Evolutionary conservation across 2,329 filamentous ascomycete species (phyloP), one percentile per base, ranked within the genome.

Genomic region (Curvularia verruculosa): DNA sequence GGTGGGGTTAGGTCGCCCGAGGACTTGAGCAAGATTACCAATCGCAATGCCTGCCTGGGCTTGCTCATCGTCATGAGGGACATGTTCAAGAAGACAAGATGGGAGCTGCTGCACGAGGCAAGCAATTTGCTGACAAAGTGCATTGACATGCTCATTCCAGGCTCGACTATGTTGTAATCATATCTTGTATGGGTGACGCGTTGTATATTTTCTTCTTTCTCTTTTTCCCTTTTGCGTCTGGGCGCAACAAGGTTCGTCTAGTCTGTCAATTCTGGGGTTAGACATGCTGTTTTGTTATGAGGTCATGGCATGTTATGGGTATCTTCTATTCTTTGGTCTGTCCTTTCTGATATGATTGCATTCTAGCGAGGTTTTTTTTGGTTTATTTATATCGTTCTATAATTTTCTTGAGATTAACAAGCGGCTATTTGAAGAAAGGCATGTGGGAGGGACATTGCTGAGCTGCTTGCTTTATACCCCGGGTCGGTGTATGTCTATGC

Each of bases 31-130:
- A 79, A 81, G 24, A 85, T 91, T 75, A 84, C 82, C 37, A 90
- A 92, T 23, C 85, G 96, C 61, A 98, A 97, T 73, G 85, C 86
- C 18, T 96, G 92, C 74, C 85, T 92, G 46, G 90, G 92, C 0
- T 76, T 98, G 72, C 78, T 98, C 63, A 84, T 95, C 77, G 84
- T 96, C 31, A 83, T 99, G 58, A 87, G 89, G 60, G 89, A 92
- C 54, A 89, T 89, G 39, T 97, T 98, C 73, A 82, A 84, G 63
- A 88, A 88, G 68, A 92, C 92, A 29, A 84, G 92, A 47, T 98
- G 94, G 94, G 93, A 98, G 80, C 79, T 98, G 52, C 80, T 98
- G 61, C 89, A 95, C 55, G 95, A 98, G 77, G 94, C 92, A 34
- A 89, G 90, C 29, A 89, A 86, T 21, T 79, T 96, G 59, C 76